Base-by-base conservation (phyloP, 306 rosid species). In the Sindora glabra region DNA sequence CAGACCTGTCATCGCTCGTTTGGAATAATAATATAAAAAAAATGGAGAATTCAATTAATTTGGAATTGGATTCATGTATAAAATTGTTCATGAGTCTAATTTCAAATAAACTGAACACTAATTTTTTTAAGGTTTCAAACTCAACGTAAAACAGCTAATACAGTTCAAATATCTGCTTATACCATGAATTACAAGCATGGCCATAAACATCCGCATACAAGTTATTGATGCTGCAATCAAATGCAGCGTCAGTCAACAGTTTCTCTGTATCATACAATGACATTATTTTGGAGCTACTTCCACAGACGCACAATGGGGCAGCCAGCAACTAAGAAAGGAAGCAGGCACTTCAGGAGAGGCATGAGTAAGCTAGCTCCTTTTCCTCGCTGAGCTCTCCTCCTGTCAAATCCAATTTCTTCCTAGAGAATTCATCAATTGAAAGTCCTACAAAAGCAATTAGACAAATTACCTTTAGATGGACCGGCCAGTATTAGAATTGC, bases 381-480 rank as follows among this genome's bases (percentile, higher is more conserved):
- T 94, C 97, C 86, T 94, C 94, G 0, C 81, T 71, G 10, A 94
- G 90, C 79, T 94, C 97, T 42, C 73, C 87, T 0, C 89, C 94
- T 1, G 97, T 94, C 73, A 65, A 71, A 44, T 86, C 95, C 87
- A 94, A 51, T 77, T 94, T 94, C 74, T 94, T 84, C 89, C 95
- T 84, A 2, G 99, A 94, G 59, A 76, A 82, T 68, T 84, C 99
- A 11, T 94, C 95, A 56, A 94, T 53, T 5, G 84, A 16, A 70
- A 86, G 97, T 55, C 99, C 96, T 94, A n/a, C n/a, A n/a, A n/a
- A 79, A 12, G 9, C 40, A 14, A 27, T 40, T 63, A 21, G 25
- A 59, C 18, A 37, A 70, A 24, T 24, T 5, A 17, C 4, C 29
- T n/a, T 34, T 7, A 61, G 54, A 51, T 57, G 15, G 58, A 73